phyloP scores from a whole-genome alignment of 2,329 filamentous ascomycete genomes.

The Penicillium sp. region DNA sequence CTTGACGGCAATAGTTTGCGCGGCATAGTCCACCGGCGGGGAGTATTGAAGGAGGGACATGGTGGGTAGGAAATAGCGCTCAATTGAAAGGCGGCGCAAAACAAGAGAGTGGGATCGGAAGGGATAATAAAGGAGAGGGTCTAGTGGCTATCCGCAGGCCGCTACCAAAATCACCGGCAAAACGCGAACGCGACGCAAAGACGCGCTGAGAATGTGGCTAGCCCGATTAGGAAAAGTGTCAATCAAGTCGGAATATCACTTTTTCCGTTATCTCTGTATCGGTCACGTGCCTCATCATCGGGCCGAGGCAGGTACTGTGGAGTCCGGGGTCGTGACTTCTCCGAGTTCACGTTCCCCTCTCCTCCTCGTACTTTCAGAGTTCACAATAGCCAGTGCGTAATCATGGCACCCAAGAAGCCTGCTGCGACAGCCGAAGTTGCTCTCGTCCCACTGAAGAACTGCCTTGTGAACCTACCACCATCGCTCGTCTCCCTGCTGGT shows the following conservation, averaged over 20 bases:
- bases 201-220: slow-evolving; percentile 18
- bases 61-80: slow-evolving; percentile 32
- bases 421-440: slow-evolving; percentile 78
- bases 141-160: slow-evolving; percentile 11
- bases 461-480: slow-evolving; percentile 87
- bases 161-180: slow-evolving; percentile 12
- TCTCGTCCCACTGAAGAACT: slow-evolving; percentile 86
- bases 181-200: slow-evolving; percentile 14
- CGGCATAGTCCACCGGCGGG: slow-evolving; percentile 80
- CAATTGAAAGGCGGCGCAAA: slow-evolving; percentile 22
- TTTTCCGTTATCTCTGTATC: slow-evolving; percentile 1
- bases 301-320: slow-evolving; percentile 28
- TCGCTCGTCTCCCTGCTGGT: slow-evolving; percentile 81
- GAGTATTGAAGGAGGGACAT: slow-evolving; percentile 88
- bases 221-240: slow-evolving; percentile 4
- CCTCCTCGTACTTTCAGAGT: slow-evolving; percentile 14
- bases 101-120: slow-evolving; percentile 22
- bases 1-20: slow-evolving; percentile 79
- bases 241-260: not conserved
- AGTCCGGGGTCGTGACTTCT: slow-evolving; percentile 23
- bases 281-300: slow-evolving; percentile 21
- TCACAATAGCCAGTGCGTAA: slow-evolving; percentile 22
- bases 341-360: slow-evolving; percentile 13
- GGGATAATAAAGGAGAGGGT: slow-evolving; percentile 15
- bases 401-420: slow-evolving; percentile 51